phyloP scores from a whole-genome alignment of 352 stramenopile species.

The Globisporangium parvum region DNA sequence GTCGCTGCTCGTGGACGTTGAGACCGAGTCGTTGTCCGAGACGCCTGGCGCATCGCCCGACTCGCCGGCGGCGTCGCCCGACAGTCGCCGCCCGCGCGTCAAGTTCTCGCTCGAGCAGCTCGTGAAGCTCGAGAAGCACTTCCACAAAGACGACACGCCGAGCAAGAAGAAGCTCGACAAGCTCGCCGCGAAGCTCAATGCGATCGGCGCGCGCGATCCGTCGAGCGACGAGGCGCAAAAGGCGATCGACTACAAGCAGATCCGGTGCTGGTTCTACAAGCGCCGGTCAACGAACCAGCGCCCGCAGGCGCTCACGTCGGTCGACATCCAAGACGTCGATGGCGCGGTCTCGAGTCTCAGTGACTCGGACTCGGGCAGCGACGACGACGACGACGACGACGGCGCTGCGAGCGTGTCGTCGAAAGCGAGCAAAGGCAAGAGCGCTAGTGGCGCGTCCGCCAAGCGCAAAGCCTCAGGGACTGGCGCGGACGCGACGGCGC shows the following conservation, averaged over 20 bases:
- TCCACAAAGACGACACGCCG: slow-evolving; percentile 76
- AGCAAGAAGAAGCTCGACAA: slow-evolving; percentile 80
- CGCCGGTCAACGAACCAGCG: slow-evolving; percentile 70
- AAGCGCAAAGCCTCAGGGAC: slow-evolving; percentile 13
- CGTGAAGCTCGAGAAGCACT: slow-evolving; percentile 76
- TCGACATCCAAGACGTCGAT: slow-evolving; percentile 44
- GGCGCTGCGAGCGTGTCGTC: slow-evolving; percentile 18
- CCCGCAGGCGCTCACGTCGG: slow-evolving; percentile 52
- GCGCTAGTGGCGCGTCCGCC: slow-evolving; percentile 3
- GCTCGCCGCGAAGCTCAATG: slow-evolving; percentile 64
- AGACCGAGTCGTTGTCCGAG: slow-evolving; percentile 46
- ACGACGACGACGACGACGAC: slow-evolving; percentile 15
- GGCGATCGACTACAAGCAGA: slow-evolving; percentile 83
- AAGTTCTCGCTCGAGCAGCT: slow-evolving; percentile 78
- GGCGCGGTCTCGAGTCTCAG: slow-evolving; percentile 34
- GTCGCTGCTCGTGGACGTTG: slow-evolving; percentile 37
- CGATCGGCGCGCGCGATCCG: slow-evolving; percentile 46
- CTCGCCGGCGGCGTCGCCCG: slow-evolving; percentile 64
- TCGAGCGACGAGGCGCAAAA: slow-evolving; percentile 50
- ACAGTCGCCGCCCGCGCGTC: slow-evolving; percentile 55
- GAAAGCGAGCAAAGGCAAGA: slow-evolving; percentile 20
- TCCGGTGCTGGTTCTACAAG: slow-evolving; percentile 88
- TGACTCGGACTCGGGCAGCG: slow-evolving; percentile 65
- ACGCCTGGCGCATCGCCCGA: slow-evolving; percentile 49
- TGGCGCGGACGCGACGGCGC: slow-evolving; percentile 20